phyloP scores from a whole-genome alignment of 2,329 filamentous ascomycete genomes.

The Fusarium sp. region DNA sequence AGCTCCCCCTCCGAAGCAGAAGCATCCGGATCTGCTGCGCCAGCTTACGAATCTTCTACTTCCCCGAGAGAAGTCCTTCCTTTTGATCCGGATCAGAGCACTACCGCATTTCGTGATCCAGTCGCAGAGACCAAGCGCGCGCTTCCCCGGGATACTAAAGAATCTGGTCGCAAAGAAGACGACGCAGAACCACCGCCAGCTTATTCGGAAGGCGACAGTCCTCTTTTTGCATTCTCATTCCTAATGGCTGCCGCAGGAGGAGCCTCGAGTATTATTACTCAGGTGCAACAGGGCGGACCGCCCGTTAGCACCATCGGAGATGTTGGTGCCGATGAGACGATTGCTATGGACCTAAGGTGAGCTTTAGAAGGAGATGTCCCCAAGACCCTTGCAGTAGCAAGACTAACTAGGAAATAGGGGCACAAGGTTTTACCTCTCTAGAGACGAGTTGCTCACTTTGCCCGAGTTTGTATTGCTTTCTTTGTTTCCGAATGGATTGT shows the following conservation, averaged over 20 bases:
- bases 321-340: conserved; percentile 91
- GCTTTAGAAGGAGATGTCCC: conserved; percentile 34
- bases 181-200: conserved; percentile 95
- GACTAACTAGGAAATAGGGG: conserved; percentile 68
- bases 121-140: conserved; percentile 84
- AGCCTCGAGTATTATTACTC: conserved; percentile 98
- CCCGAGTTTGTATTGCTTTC: conserved; percentile 97
- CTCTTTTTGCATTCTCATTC: conserved; percentile 91
- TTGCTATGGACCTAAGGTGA: conserved; percentile 93
- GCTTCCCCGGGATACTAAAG: conserved; percentile 83
- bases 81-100: conserved; percentile 51
- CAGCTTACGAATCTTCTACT: conserved; percentile 63
- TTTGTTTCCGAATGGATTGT: conserved; percentile 97
- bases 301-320: conserved; percentile 90
- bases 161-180: conserved; percentile 77
- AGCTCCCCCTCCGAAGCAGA: conserved; percentile 42
- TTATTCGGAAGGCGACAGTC: conserved; percentile 94
- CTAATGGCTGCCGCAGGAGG: conserved; percentile 98
- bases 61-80: conserved; percentile 50
- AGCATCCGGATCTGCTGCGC: conserved; percentile 58
- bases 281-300: conserved; percentile 93
- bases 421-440: conserved; percentile 90
- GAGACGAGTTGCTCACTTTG: conserved; percentile 93
- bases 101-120: conserved; percentile 60
- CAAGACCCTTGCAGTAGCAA: not conserved